These are phyloP conservation scores for Yarrowia yakushimensis DNA, from an alignment of 805 yeast genomes.

Conservation along the genomic window DNA sequence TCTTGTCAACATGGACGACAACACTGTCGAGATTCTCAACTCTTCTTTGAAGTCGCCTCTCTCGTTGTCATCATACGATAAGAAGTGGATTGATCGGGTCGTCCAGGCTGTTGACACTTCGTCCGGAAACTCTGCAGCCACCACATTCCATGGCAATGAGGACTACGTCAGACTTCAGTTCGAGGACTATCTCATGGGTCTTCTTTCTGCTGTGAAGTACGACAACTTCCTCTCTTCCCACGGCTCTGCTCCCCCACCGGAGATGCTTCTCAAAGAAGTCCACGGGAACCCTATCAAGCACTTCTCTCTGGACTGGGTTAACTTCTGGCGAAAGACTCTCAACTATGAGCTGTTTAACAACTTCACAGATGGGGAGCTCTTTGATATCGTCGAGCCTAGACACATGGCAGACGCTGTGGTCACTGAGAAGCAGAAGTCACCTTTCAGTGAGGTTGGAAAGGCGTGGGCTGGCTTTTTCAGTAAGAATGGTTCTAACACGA, in stretches of 20 bases:
- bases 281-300: conserved; percentile 41
- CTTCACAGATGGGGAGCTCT: conserved; percentile 65
- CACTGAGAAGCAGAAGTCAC: not conserved
- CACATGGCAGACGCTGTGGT: conserved; percentile 36
- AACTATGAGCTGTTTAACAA: conserved; percentile 54
- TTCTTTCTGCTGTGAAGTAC: conserved; percentile 70
- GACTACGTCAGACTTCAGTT: conserved; percentile 84
- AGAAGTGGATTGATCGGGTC: conserved; percentile 66
- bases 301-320: conserved; percentile 48
- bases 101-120: conserved; percentile 47
- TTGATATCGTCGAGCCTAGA: conserved; percentile 54
- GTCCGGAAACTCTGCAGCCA: not conserved
- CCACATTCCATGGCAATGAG: conserved; percentile 64
- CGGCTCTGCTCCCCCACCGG: conserved; percentile 40
- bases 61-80: conserved; percentile 58
- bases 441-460: conserved; percentile 12
- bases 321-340: conserved; percentile 52
- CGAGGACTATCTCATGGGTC: conserved; percentile 81
- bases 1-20: conserved; percentile 61
- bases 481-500: not conserved
- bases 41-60: conserved; percentile 44
- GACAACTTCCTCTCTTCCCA: conserved; percentile 49
- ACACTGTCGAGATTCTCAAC: conserved; percentile 40
- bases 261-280: conserved; percentile 35
- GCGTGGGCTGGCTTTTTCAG: conserved; percentile 8